These are phyloP conservation scores for Debaryomyces sp. DNA, from an alignment of 1,139 yeast genomes.

Conservation along the genomic window DNA sequence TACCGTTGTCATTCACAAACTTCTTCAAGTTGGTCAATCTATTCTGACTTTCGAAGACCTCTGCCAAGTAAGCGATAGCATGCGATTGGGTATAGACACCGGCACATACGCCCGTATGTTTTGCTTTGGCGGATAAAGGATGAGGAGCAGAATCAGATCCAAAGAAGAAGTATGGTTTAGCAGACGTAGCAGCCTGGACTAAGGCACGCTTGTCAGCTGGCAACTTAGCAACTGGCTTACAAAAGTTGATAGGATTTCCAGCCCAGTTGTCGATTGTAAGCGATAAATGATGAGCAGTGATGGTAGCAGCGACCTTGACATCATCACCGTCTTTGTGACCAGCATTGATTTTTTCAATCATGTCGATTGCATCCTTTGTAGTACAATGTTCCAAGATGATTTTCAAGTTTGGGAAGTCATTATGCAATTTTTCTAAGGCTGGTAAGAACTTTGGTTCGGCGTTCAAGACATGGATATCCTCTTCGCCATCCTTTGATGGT, in stretches of 20 bases:
- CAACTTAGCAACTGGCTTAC: conserved; percentile 96
- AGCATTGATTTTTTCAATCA: conserved; percentile 69
- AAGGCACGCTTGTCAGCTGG: conserved; percentile 83
- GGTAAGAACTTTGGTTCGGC: conserved; percentile 95
- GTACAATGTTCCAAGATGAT: conserved; percentile 96
- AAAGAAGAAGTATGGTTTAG: conserved; percentile 89
- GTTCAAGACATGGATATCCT: conserved; percentile 78
- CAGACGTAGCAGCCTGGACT: conserved; percentile 86
- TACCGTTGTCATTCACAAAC: conserved; percentile 79
- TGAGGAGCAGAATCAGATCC: conserved; percentile 99
- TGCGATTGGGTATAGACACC: conserved; percentile 93
- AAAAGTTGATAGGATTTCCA: conserved; percentile 90
- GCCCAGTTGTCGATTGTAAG: conserved; percentile 96
- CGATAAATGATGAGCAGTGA: conserved; percentile 92
- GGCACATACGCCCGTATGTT: conserved; percentile 87
- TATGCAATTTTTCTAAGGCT: conserved; percentile 77
- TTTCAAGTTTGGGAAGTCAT: conserved; percentile 81
- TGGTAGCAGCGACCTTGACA: conserved; percentile 80
- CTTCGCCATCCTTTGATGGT: conserved; percentile 50
- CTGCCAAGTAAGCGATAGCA: conserved; percentile 83
- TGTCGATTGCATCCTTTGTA: conserved; percentile 81
- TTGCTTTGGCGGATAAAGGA: conserved; percentile 75
- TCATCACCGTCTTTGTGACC: conserved; percentile 37
- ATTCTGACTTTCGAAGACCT: conserved; percentile 71
- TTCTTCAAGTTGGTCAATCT: conserved; percentile 65